These are phyloP conservation scores for Lobosporangium transversale DNA, from an alignment of 192 early-diverging fungal genomes.

Conservation along the genomic window DNA sequence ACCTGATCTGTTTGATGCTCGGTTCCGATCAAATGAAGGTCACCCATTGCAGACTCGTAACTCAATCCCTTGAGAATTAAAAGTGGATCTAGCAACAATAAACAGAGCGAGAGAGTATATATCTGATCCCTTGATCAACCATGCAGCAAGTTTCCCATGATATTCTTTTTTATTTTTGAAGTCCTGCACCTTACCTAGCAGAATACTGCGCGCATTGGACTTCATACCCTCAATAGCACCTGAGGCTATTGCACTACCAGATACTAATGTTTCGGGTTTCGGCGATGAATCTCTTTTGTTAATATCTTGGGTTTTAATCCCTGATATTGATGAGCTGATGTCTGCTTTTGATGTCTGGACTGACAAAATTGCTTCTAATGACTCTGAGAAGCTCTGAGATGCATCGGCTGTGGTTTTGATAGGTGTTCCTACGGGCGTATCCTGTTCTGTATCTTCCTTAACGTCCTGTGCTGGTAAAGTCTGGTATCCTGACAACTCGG, in stretches of 20 bases:
- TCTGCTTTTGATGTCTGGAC: neutral
- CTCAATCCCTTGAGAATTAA: conserved; percentile 43
- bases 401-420: conserved; percentile 5
- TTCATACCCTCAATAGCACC: conserved; percentile 47
- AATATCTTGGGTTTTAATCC: neutral
- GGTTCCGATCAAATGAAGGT: conserved; percentile 15
- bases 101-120: neutral
- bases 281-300: neutral
- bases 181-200: conserved; percentile 19
- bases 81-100: conserved; percentile 12
- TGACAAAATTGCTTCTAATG: neutral
- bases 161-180: neutral
- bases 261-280: neutral
- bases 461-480: conserved; percentile 35
- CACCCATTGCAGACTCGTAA: conserved; percentile 49
- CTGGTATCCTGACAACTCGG: conserved; percentile 50
- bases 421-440: conserved; percentile 13
- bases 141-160: neutral
- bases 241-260: neutral
- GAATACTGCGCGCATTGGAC: conserved; percentile 30
- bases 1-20: conserved; percentile 35
- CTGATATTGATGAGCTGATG: neutral
- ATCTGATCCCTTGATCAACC: too few relatives aligned
- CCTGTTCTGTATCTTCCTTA: conserved; percentile 46
- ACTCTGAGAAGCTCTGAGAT: neutral